Evolutionary conservation across 768 basidiomycete species (phyloP), one percentile per base, ranked within the genome.

Genomic region (Mycena capillaripes): DNA sequence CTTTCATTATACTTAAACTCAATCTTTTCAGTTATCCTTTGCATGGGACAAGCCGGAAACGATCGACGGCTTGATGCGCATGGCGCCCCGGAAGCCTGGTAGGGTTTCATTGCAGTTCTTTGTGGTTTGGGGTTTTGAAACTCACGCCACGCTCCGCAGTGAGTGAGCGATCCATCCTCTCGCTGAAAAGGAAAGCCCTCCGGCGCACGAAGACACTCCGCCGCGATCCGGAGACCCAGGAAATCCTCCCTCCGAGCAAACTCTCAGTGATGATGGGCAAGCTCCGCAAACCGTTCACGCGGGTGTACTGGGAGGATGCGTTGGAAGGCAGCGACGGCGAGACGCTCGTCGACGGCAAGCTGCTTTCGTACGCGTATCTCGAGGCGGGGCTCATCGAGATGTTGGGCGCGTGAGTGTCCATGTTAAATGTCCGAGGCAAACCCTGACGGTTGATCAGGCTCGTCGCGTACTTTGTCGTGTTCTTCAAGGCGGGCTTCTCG

Each of bases 21-120:
- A 69, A 34, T 59, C 10, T 38, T 29, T 30, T 34, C 70, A 91
- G 89, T 83, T 93, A 17, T 90, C 91, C 2, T 93, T 93, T 69
- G 92, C 92, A 0, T 93, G 92, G 92, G 92, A 93, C 78, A 84
- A 89, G 71, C 90, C 92, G 0, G 91, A 93, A 79, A 90, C 90
- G 0, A 75, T 79, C 36, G 91, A 92, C 75, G 90, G 90, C 30
- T 79, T 93, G 40, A 93, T 93, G 92, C 87, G 90, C 27, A 83
- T 92, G 84, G 82, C 79, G 29, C 92, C 92, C 16, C 88, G 92
- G 27, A 92, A 91, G 79, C 91, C 92, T 70, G 89, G 90, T 89
- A 57, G 25, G 82, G 67, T 25, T 7, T 30, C n/a, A 40, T 10
- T 38, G 19, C 10, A 44, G n/a, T 23, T 4, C 32, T 14, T 19